A percentile compares a stretch with the other conserved stretches of the same genome.
phyloP scores from a whole-genome alignment of 116 monocot species.

The Phalaenopsis hybrid region DNA sequence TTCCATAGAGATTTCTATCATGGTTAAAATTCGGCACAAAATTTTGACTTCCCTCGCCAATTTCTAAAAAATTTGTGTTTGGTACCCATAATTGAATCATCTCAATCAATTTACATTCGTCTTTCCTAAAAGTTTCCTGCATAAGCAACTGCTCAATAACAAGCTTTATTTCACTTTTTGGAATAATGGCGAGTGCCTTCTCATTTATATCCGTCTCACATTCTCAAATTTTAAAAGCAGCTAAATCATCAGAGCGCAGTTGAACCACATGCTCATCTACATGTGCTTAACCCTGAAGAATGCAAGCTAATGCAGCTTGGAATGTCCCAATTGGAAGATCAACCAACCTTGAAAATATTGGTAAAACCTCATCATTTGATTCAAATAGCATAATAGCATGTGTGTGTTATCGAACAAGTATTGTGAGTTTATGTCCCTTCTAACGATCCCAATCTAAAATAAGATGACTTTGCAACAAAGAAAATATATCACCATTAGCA shows the following conservation, averaged over 20 bases:
- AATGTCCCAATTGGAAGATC: too few relatives aligned
- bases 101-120: conserved; percentile 45
- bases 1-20: conserved; percentile 14
- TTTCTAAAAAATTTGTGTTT: conserved; percentile 24
- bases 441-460: conserved; percentile 59
- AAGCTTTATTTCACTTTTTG: conserved; percentile 34
- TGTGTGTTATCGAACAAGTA: conserved; percentile 73
- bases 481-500: conserved; percentile 48
- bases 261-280: background rate
- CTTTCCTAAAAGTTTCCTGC: conserved; percentile 60
- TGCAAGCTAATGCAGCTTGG: too few relatives aligned
- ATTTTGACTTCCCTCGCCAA: conserved; percentile 9
- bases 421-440: conserved; percentile 88
- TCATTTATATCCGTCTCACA: background rate
- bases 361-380: conserved; percentile 12
- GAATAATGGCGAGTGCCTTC: conserved; percentile 24
- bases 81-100: conserved; percentile 44
- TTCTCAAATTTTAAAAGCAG: background rate
- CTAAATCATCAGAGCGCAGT: background rate
- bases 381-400: conserved; percentile 45
- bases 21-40: conserved; percentile 12
- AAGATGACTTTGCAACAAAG: conserved; percentile 54
- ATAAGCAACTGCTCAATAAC: conserved; percentile 43
- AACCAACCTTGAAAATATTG: too few relatives aligned
- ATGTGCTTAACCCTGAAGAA: too few relatives aligned